Evolutionary conservation across 2,329 filamentous ascomycete species (phyloP).

Genomic region (Colletotrichum sp.): DNA sequence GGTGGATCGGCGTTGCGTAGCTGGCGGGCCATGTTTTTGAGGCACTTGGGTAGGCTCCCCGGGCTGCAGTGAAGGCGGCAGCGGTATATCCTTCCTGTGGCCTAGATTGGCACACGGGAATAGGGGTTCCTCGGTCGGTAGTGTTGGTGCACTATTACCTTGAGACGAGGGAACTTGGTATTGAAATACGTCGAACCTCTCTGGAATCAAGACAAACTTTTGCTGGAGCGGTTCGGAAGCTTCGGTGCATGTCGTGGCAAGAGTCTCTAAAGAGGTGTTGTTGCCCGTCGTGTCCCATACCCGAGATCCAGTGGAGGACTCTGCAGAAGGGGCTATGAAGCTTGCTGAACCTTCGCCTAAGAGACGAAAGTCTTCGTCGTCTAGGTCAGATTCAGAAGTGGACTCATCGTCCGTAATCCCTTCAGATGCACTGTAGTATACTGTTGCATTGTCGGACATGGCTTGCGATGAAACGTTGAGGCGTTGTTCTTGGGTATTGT

Average conservation of each 20-base stretch:
- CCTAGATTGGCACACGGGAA: not conserved
- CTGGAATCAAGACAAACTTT: not conserved
- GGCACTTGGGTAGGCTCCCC: not conserved
- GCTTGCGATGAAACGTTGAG: not conserved
- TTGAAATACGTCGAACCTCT: not conserved
- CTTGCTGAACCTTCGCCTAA: not conserved
- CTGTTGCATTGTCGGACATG: not conserved
- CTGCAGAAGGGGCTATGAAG: not conserved
- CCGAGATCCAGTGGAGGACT: not conserved
- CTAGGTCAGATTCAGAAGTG: not conserved
- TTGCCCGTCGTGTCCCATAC: not conserved
- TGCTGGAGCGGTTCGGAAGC: not conserved
- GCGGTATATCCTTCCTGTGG: not conserved
- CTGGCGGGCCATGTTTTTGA: not conserved
- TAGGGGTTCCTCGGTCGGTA: not conserved
- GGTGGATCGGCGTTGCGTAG: not conserved
- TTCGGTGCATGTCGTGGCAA: not conserved
- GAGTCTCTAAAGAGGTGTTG: not conserved
- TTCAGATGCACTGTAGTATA: not conserved
- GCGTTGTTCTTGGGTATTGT: not conserved
- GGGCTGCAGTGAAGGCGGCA: not conserved
- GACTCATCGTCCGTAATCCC: not conserved
- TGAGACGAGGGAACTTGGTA: not conserved
- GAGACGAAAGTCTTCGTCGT: not conserved
- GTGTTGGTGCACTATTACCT: not conserved